These are phyloP conservation scores for Escallonia rubra DNA, from an alignment of 129 eudicot species.

Conservation along the genomic window DNA sequence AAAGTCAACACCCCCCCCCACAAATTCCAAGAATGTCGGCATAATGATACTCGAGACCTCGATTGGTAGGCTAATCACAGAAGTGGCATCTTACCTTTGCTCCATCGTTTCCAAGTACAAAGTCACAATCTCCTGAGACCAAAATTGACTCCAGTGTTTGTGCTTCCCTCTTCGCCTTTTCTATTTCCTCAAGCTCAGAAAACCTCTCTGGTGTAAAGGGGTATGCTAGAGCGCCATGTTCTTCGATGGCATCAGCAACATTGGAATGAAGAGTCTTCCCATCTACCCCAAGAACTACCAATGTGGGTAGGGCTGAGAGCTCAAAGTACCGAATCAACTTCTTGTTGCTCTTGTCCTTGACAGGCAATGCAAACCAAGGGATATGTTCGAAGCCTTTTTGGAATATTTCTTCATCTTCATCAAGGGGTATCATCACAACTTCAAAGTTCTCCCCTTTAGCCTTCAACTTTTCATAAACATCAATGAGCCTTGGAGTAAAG, in stretches of 20 bases:
- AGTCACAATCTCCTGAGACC: conserved; percentile 59
- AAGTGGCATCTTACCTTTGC: conserved; percentile 34
- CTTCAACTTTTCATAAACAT: conserved; percentile 52
- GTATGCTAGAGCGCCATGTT: conserved; percentile 63
- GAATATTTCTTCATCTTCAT: conserved; percentile 50
- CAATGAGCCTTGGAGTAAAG: conserved; percentile 41
- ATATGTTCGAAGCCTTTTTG: conserved; percentile 25
- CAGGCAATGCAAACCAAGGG: conserved; percentile 76
- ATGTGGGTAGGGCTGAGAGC: conserved; percentile 48
- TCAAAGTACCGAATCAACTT: conserved; percentile 66
- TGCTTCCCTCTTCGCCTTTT: conserved; percentile 59
- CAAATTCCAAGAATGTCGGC: background rate
- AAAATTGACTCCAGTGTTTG: conserved; percentile 77
- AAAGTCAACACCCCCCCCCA: too few relatives aligned
- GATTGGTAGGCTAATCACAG: background rate
- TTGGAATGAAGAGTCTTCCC: conserved; percentile 80
- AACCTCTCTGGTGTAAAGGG: conserved; percentile 85
- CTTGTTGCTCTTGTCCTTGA: conserved; percentile 50
- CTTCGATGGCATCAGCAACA: conserved; percentile 65
- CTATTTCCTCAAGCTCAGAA: conserved; percentile 63
- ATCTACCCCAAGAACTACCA: conserved; percentile 70
- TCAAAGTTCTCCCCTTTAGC: conserved; percentile 57
- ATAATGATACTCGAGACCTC: background rate
- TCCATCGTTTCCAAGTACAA: conserved; percentile 57
- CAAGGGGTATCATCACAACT: conserved; percentile 72